Base-by-base conservation (phyloP, 768 basidiomycete genomes). In the Boletus barrowsii region DNA sequence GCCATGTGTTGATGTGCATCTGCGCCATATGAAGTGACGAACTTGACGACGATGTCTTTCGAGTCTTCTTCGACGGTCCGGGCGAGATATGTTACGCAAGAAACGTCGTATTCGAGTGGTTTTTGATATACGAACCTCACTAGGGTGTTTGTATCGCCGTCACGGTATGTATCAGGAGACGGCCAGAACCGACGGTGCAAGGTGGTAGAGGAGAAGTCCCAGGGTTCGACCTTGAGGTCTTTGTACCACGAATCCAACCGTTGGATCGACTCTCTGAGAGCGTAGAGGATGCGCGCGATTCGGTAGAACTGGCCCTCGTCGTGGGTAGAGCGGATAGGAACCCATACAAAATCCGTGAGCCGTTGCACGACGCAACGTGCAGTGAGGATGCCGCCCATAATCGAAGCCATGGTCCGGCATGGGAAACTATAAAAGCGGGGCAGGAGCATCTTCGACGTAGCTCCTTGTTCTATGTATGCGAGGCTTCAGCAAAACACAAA, bases 11-110 rank as follows among this genome's bases (percentile, higher is more conserved):
- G 29, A 53, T 78, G 76, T 0, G 62, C 71, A 8, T 62, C 66
- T 8, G 13, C 54, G 24, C 71, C 64, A 52, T 77, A 78, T 7
- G 62, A 52, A 15, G 59, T 56, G 40, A 69, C 70, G 42, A 77
- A 77, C 55, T 76, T 77, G 48, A 78, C 67, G 0, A 75, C 68
- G 10, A 75, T 55, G 20, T 57, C 49, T 24, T 30, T 49, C 3
- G 24, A 47, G 0, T 41, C 33, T 11, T 42, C 32, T 43, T 42
- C 47, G 2, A 44, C 2, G 14, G 53, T 64, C 50, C 51, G 49
- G 11, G 66, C 68, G 2, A 46, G 61, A 57, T 63, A 72, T 2
- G 62, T 66, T 6, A 66, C 58, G 33, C 68, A 72, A 3, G 53
- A 49, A 1, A 49, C 13, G 3, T 60, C 7, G 0, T 5, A n/a